A percentile compares a stretch with the other conserved stretches of the same genome.
These are phyloP conservation scores for Pilasporangium apinafurcum DNA, from an alignment of 352 stramenopile species.

Conservation along the genomic window DNA sequence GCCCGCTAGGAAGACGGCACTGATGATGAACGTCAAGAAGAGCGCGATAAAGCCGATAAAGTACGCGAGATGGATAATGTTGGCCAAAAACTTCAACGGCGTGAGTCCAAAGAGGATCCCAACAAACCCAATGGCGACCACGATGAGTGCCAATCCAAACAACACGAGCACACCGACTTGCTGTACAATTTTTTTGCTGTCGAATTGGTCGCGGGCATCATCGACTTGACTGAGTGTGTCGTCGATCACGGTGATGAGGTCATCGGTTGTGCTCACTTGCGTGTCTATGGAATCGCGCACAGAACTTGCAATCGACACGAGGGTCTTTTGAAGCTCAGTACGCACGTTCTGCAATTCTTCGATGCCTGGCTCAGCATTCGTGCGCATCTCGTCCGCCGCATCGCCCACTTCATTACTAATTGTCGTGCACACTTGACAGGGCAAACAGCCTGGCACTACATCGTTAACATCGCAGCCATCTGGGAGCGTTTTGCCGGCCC, in stretches of 20 bases:
- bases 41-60: conserved; percentile 62
- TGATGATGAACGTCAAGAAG: conserved; percentile 58
- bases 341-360: conserved; percentile 22
- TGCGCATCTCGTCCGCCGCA: conserved; percentile 24
- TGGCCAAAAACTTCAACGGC: conserved; percentile 45
- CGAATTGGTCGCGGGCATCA: conserved; percentile 25
- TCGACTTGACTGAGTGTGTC: conserved; percentile 20
- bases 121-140: conserved; percentile 51
- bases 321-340: conserved; percentile 19
- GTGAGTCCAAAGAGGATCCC: conserved; percentile 63
- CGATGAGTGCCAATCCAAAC: conserved; percentile 46
- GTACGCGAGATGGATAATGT: conserved; percentile 73
- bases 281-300: conserved; percentile 34
- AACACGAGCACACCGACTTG: conserved; percentile 36
- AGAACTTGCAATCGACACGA: conserved; percentile 25
- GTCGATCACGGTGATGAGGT: conserved; percentile 21
- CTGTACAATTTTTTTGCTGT: conserved; percentile 30
- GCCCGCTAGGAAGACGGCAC: conserved; percentile 37
- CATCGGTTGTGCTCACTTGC: conserved; percentile 15
- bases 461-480: conserved; percentile 12
- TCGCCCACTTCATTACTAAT: conserved; percentile 24
- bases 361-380: conserved; percentile 26
- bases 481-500: conserved; percentile 20
- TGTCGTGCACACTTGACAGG: conserved; percentile 22
- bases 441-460: conserved; percentile 21